Base-by-base conservation (phyloP, 371 early-diverging fungal species). In the Mortierella sp. region DNA sequence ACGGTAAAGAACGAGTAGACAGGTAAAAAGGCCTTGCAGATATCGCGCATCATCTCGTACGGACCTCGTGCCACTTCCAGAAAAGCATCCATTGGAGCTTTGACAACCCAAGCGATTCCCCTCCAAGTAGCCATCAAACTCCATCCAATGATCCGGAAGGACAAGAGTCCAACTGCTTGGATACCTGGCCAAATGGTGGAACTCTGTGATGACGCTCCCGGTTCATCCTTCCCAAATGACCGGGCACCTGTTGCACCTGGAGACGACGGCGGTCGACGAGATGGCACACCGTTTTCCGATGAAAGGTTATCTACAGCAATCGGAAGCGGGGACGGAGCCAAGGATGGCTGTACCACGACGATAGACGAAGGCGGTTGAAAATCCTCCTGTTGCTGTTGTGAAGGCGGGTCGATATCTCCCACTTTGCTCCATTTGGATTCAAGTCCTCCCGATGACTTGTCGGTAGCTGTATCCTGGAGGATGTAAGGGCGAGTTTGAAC, bases 1-100 rank as follows among this genome's bases (percentile, higher is more conserved):
- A 65, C 53, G 2, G 68, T 29, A 45, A 76, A 76, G 57, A 76
- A 76, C 0, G 77, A 68, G 19, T 76, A 76, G 16, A 76, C 72
- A 3, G 77, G 77, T 43, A 76, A 43, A 21, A 76, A 70, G 2
- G 77, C 71, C 21, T 65, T 64, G 56, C 64, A 68, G 37, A 76
- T 68, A 37, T 76, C 77, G 21, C 52, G 57, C 28, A 71, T 61
- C 28, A 76, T 58, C 15, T 26, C 21, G 25, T 56, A 70, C 1
- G 77, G 77, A 7, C 55, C 62, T 46, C 71, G 72, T 2, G 52
- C 52, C 18, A 75, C 14, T 1, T 58, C 67, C 11, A 51, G 43
- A 9, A 60, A 18, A 15, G 51, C 51, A 3, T 14, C 44, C 1
- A 62, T 7, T 5, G 75, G 75, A 43, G 66, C 62, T 18, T 63